Evolutionary conservation across 345 rosid genomes (phyloP).

Genomic region (Raphanus raphanistrum): DNA sequence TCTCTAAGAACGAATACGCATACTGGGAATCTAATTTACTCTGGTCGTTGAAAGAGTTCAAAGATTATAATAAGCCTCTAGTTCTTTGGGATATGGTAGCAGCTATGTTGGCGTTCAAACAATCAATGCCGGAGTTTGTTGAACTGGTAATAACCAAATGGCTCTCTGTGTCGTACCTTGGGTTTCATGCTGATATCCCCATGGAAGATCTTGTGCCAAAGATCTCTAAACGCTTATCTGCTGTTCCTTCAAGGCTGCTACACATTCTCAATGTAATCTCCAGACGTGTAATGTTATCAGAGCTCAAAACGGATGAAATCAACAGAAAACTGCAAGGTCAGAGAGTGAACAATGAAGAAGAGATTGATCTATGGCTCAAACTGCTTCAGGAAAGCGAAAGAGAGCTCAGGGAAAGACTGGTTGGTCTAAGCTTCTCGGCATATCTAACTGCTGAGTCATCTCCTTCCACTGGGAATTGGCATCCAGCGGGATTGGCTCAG

Average conservation of each 20-base stretch:
- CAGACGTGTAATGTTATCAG: constrained; percentile 62
- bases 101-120: constrained; percentile 71
- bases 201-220: constrained; percentile 47
- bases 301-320: constrained; percentile 56
- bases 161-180: constrained; percentile 56
- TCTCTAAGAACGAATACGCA: constrained; percentile 50
- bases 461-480: constrained; percentile 47
- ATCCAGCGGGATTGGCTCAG: constrained; percentile 67
- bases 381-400: constrained; percentile 65
- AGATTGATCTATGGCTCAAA: constrained; percentile 59
- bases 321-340: constrained; percentile 44
- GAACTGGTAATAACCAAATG: constrained; percentile 61
- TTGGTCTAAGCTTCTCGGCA: constrained; percentile 62
- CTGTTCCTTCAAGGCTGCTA: constrained; percentile 61
- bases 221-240: constrained; percentile 45
- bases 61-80: constrained; percentile 52
- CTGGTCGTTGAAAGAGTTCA: constrained; percentile 65
- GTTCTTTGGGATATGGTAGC: constrained; percentile 81
- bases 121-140: constrained; percentile 55
- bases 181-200: constrained; percentile 42
- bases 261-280: constrained; percentile 73
- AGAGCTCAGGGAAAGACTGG: constrained; percentile 81
- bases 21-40: constrained; percentile 70
- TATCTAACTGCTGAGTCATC: constrained; percentile 32
- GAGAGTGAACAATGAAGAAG: constrained; percentile 32